Evolutionary conservation across 768 basidiomycete genomes (phyloP).

Genomic region (Rhizopogon roseolus): DNA sequence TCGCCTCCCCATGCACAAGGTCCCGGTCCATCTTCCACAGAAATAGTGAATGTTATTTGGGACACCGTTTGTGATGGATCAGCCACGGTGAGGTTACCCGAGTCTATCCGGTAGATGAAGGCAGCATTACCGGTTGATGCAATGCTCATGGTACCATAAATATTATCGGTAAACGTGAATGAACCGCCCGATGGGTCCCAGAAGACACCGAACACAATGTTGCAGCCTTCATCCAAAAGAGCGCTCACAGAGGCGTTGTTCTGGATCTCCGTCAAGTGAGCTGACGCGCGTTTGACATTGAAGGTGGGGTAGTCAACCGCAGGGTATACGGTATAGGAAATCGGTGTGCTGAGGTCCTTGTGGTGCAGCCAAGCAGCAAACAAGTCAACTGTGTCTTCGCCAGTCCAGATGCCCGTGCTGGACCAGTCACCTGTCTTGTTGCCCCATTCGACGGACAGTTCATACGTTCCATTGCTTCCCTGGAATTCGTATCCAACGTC

Average conservation of each 20-base stretch:
- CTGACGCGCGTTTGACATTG: conserved; percentile 27
- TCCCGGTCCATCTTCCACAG: conserved; percentile 13
- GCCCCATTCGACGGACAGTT: conserved; percentile 39
- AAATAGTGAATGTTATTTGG: conserved; percentile 33
- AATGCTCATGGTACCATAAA: conserved; percentile 26
- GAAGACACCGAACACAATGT: conserved; percentile 46
- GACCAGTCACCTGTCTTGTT: conserved; percentile 57
- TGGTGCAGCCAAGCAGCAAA: conserved; percentile 60
- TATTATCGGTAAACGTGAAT: conserved; percentile 28
- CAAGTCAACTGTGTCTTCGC: conserved; percentile 52
- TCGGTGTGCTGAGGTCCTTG: conserved; percentile 29
- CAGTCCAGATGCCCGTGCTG: conserved; percentile 57
- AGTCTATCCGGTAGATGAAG: conserved; percentile 39
- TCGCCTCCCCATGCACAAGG: conserved; percentile 13
- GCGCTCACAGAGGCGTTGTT: conserved; percentile 50
- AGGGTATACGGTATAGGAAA: conserved; percentile 56
- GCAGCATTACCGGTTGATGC: conserved; percentile 36
- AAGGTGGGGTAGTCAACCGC: conserved; percentile 38
- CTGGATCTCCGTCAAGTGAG: conserved; percentile 32
- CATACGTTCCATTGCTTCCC: conserved; percentile 14
- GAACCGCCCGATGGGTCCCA: conserved; percentile 48
- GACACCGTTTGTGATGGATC: conserved; percentile 58
- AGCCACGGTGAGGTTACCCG: conserved; percentile 47
- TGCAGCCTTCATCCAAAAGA: conserved; percentile 37
- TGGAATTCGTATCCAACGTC: conserved; percentile 58